These are phyloP conservation scores for Penicillium sp. DNA, from an alignment of 2,329 filamentous ascomycete genomes.

Conservation along the genomic window DNA sequence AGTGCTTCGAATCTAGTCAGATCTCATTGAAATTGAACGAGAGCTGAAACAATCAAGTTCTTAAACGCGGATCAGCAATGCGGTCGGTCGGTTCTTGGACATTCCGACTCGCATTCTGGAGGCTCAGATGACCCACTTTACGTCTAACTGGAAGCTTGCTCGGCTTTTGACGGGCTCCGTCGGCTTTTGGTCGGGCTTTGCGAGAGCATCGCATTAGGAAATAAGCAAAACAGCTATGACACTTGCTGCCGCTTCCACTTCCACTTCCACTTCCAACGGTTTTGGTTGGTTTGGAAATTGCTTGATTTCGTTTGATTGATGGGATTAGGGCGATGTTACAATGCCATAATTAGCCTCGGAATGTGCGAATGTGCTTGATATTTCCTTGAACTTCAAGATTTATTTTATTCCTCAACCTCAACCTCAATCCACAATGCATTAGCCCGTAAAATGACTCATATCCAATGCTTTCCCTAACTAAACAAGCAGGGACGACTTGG, in stretches of 20 bases:
- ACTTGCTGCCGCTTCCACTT: too few species aligned
- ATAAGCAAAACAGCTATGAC: not conserved
- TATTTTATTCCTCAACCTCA: not conserved
- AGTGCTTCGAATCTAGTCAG: not conserved
- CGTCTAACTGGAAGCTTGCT: not conserved
- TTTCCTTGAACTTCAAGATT: too few species aligned
- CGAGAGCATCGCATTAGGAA: not conserved
- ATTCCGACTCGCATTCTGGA: not conserved
- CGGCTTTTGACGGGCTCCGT: constrained; percentile 8
- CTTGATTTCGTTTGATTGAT: not conserved
- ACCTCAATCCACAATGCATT: not conserved
- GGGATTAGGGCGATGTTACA: not conserved
- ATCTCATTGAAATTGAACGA: not conserved
- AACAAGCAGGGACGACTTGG: constrained; percentile 37
- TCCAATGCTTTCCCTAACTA: constrained; percentile 9
- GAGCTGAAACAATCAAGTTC: not conserved
- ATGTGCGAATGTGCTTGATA: not conserved
- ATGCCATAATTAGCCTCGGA: not conserved
- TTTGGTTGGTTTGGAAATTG: constrained; percentile 4
- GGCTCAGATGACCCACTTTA: not conserved
- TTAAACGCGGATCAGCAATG: not conserved
- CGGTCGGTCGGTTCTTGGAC: not conserved
- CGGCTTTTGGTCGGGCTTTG: constrained; percentile 4
- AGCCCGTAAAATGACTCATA: not conserved
- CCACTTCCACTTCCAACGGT: not conserved